Evolutionary conservation across 495 filamentous ascomycete species (phyloP).

Genomic region (Penicillium alfredii): DNA sequence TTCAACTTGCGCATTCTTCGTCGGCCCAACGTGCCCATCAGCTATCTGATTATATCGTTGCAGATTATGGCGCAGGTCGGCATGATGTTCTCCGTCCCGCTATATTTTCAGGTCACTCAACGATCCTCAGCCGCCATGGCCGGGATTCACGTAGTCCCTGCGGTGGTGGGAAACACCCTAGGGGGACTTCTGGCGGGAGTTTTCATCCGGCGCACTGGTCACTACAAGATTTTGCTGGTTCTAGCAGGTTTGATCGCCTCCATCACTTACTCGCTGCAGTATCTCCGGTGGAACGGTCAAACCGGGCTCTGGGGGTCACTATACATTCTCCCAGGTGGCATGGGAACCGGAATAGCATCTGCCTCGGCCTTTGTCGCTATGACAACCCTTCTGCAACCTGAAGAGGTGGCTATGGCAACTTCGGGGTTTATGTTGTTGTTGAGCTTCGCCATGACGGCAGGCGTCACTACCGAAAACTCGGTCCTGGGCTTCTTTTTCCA

Average conservation of each 20-base stretch:
- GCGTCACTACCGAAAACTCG: constrained; percentile 45
- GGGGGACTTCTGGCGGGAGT: constrained; percentile 56
- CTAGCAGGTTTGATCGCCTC: constrained; percentile 45
- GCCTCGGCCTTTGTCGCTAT: constrained; percentile 53
- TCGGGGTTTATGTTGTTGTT: constrained; percentile 47
- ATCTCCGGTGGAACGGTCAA: constrained; percentile 56
- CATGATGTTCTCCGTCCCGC: constrained; percentile 48
- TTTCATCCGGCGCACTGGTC: constrained; percentile 52
- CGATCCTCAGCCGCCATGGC: constrained; percentile 49
- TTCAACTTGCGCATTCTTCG: constrained; percentile 54
- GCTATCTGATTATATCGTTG: constrained; percentile 47
- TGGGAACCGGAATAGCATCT: constrained; percentile 50
- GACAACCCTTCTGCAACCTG: constrained; percentile 44
- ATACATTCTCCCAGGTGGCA: constrained; percentile 54
- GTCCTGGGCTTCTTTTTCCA: constrained; percentile 32
- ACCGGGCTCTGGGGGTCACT: constrained; percentile 55
- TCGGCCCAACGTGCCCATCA: constrained; percentile 47
- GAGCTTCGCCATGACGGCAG: constrained; percentile 47
- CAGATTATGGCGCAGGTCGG: constrained; percentile 54
- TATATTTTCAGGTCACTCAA: constrained; percentile 65
- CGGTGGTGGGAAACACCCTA: constrained; percentile 59
- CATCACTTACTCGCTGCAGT: constrained; percentile 48
- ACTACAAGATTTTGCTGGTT: constrained; percentile 52
- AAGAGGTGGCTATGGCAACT: constrained; percentile 51
- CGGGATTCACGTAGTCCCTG: constrained; percentile 57